Percentiles rank a stretch among this genome's conserved stretches.
Evolutionary conservation across 495 filamentous ascomycete genomes (phyloP).

Genomic region (Clohesyomyces aquaticus): DNA sequence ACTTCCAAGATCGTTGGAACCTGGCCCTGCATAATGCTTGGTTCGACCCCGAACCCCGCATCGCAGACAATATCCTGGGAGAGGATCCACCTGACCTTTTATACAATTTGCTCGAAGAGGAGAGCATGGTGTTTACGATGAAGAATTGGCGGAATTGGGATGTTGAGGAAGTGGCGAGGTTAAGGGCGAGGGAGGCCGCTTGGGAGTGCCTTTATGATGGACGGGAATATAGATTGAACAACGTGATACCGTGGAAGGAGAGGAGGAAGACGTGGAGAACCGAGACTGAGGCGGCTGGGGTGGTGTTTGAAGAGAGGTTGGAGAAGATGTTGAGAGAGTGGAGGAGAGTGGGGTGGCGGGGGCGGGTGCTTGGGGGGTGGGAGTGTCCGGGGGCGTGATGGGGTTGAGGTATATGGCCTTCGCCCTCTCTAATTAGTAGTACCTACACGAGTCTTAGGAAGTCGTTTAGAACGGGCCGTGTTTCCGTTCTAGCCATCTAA

Average conservation of each 20-base stretch:
- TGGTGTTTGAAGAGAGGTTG: neutral
- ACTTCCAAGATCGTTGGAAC: slow-evolving; percentile 67
- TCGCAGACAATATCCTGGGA: neutral
- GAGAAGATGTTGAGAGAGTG: neutral
- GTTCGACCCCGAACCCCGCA: neutral
- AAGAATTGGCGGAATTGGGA: neutral
- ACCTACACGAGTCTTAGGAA: no score
- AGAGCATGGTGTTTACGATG: neutral
- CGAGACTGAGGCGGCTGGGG: neutral
- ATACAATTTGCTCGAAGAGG: neutral
- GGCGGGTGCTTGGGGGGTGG: neutral
- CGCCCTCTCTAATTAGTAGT: no score
- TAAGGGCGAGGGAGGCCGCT: neutral
- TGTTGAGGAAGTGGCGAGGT: neutral
- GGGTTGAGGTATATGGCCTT: neutral
- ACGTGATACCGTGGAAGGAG: neutral
- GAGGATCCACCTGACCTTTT: neutral
- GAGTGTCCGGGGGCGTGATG: neutral
- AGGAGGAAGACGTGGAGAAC: neutral
- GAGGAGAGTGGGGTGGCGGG: neutral
- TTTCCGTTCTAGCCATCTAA: neutral
- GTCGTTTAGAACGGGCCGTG: neutral
- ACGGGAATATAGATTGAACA: neutral
- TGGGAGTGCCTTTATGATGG: neutral
- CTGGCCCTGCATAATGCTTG: no score